phyloP scores from a whole-genome alignment of 1,139 yeast species.

The Candida glucosophila region DNA sequence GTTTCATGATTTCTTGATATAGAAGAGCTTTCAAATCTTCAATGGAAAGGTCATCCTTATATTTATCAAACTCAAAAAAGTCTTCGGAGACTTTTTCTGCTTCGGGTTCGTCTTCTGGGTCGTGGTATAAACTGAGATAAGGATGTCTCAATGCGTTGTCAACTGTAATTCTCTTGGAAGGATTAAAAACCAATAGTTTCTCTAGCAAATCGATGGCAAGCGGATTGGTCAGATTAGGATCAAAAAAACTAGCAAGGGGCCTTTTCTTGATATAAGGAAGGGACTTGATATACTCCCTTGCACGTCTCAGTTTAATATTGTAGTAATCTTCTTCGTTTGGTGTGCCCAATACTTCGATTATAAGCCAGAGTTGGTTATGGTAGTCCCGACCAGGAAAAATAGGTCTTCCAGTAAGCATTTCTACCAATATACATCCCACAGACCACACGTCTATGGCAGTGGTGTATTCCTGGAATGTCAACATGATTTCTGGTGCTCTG shows the following conservation, averaged over 20 bases:
- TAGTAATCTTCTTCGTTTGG: conserved; percentile 77
- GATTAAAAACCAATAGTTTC: conserved; percentile 54
- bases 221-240: conserved; percentile 30
- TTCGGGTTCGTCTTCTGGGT: conserved; percentile 64
- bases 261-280: conserved; percentile 52
- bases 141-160: conserved; percentile 61
- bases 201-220: conserved; percentile 54
- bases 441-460: conserved; percentile 97
- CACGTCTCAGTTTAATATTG: conserved; percentile 74
- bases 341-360: conserved; percentile 85
- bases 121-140: conserved; percentile 57
- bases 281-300: conserved; percentile 75
- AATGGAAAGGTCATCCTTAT: conserved; percentile 40
- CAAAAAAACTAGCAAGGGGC: conserved; percentile 33
- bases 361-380: conserved; percentile 79
- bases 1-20: conserved; percentile 46
- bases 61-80: conserved; percentile 56
- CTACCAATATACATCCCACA: conserved; percentile 92
- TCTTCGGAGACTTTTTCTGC: conserved; percentile 49
- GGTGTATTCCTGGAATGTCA: conserved; percentile 86
- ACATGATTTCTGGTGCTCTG: conserved; percentile 95
- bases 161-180: conserved; percentile 55
- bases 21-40: conserved; percentile 44
- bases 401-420: conserved; percentile 80
- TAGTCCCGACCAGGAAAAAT: conserved; percentile 93